A percentile compares a stretch with the other conserved stretches of the same genome.
Evolutionary conservation across 352 stramenopile species (phyloP).

Genomic region (Saprolegnia diclina): DNA sequence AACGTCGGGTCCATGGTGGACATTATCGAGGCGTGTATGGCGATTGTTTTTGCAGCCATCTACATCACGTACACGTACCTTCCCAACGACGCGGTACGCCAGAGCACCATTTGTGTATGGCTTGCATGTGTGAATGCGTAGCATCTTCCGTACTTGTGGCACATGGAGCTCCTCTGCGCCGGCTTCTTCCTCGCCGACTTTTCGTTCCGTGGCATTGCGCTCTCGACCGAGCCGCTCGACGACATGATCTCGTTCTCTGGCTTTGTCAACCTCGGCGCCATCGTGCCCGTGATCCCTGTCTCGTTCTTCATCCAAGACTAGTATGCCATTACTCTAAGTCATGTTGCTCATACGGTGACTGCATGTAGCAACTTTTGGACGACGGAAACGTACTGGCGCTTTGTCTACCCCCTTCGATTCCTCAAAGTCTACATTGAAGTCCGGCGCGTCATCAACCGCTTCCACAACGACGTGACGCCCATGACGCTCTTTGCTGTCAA

Average conservation of each 20-base stretch:
- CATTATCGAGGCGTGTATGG: slow-evolving; percentile 46
- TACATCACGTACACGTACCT: slow-evolving; percentile 82
- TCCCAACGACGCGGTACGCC: slow-evolving; percentile 43
- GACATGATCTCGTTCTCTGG: slow-evolving; percentile 55
- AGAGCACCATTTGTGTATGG: background rate
- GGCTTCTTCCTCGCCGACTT: slow-evolving; percentile 61
- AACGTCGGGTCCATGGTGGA: slow-evolving; percentile 63
- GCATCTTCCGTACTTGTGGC: slow-evolving; percentile 32
- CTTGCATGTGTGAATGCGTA: background rate
- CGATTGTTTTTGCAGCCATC: slow-evolving; percentile 50
- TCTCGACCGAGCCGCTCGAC: slow-evolving; percentile 57
- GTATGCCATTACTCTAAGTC: slow-evolving; percentile 36
- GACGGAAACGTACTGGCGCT: slow-evolving; percentile 62
- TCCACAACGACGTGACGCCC: slow-evolving; percentile 70
- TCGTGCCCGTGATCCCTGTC: slow-evolving; percentile 65
- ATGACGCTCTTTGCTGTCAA: slow-evolving; percentile 73
- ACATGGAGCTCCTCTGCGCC: slow-evolving; percentile 59
- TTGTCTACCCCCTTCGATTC: slow-evolving; percentile 79
- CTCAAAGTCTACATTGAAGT: slow-evolving; percentile 75
- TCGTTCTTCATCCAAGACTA: slow-evolving; percentile 72
- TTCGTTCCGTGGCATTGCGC: slow-evolving; percentile 61
- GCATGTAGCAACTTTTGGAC: slow-evolving; percentile 25
- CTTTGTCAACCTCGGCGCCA: slow-evolving; percentile 52
- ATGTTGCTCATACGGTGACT: background rate
- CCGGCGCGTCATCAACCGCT: slow-evolving; percentile 68